Conservation (phyloP, 2,329 filamentous ascomycete genomes). For the Penicillium brasilianum region DNA sequence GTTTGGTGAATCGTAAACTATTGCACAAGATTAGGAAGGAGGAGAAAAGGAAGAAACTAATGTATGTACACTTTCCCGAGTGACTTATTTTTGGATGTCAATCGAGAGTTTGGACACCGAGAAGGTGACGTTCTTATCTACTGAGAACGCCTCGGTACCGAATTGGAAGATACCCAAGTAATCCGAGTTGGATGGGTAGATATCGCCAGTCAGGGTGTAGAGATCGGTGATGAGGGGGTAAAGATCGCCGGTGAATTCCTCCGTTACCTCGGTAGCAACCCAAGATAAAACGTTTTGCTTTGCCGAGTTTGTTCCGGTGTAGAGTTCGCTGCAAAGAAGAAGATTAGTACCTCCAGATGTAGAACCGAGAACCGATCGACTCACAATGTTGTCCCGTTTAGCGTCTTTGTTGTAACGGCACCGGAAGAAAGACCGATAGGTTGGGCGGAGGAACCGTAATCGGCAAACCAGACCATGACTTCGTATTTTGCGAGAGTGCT, state of each 20-base stretch:
- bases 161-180: slow-evolving; percentile 60
- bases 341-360: background rate
- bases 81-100: slow-evolving; percentile 30
- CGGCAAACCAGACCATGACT: slow-evolving; percentile 64
- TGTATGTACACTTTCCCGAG: slow-evolving; percentile 1
- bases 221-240: slow-evolving; percentile 52
- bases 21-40: background rate
- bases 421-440: slow-evolving; percentile 53
- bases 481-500: slow-evolving; percentile 52
- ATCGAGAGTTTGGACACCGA: slow-evolving; percentile 45
- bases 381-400: slow-evolving; percentile 46
- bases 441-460: slow-evolving; percentile 54
- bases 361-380: slow-evolving; percentile 4
- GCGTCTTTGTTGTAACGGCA: slow-evolving; percentile 39
- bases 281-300: slow-evolving; percentile 58
- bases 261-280: slow-evolving; percentile 45
- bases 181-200: slow-evolving; percentile 48
- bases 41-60: background rate
- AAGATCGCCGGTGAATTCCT: slow-evolving; percentile 56
- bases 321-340: slow-evolving; percentile 21
- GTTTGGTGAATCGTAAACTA: slow-evolving; percentile 1
- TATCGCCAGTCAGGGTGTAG: slow-evolving; percentile 37
- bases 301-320: slow-evolving; percentile 40
- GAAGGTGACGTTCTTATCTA: slow-evolving; percentile 55
- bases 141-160: slow-evolving; percentile 57